A percentile compares a stretch with the other conserved stretches of the same genome.
These are phyloP conservation scores for Penicillium sclerotiorum DNA, from an alignment of 2,329 filamentous ascomycete species.

Conservation along the genomic window DNA sequence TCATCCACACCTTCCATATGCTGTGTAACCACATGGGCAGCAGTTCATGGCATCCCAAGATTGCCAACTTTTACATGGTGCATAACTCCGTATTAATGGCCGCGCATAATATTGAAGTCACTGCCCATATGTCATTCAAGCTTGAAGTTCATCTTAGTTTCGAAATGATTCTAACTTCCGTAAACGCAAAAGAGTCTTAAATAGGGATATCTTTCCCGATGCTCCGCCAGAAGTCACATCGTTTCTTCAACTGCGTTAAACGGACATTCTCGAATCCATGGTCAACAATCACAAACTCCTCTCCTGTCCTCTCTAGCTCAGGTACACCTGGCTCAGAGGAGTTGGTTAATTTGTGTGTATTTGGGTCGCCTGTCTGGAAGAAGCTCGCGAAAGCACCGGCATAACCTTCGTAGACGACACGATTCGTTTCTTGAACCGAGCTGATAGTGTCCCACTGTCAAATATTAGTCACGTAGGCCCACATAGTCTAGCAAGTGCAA, in stretches of 20 bases:
- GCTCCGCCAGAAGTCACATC: conserved; percentile 59
- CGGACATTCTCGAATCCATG: conserved; percentile 48
- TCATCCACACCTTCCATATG: too few relatives aligned
- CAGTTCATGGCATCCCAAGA: too few relatives aligned
- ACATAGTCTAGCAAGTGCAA: neutral
- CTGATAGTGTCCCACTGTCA: conserved; percentile 60
- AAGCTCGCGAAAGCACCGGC: conserved; percentile 63
- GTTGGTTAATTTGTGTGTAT: conserved; percentile 58
- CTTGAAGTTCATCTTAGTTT: too few relatives aligned
- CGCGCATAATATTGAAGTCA: too few relatives aligned
- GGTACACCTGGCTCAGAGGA: conserved; percentile 48
- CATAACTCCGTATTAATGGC: too few relatives aligned
- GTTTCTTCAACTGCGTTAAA: conserved; percentile 44
- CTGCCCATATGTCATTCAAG: too few relatives aligned
- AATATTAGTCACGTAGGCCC: neutral
- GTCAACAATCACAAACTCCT: conserved; percentile 56
- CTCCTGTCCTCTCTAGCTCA: conserved; percentile 36
- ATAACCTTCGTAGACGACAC: conserved; percentile 59
- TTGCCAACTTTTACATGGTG: too few relatives aligned
- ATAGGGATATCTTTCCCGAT: conserved; percentile 53
- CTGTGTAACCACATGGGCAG: too few relatives aligned
- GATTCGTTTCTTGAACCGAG: conserved; percentile 54
- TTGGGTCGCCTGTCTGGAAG: conserved; percentile 62
- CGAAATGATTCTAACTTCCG: too few relatives aligned
- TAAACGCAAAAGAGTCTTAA: too few relatives aligned